These are phyloP conservation scores for Mortierella hygrophila DNA, from an alignment of 192 early-diverging fungal genomes.

Conservation along the genomic window DNA sequence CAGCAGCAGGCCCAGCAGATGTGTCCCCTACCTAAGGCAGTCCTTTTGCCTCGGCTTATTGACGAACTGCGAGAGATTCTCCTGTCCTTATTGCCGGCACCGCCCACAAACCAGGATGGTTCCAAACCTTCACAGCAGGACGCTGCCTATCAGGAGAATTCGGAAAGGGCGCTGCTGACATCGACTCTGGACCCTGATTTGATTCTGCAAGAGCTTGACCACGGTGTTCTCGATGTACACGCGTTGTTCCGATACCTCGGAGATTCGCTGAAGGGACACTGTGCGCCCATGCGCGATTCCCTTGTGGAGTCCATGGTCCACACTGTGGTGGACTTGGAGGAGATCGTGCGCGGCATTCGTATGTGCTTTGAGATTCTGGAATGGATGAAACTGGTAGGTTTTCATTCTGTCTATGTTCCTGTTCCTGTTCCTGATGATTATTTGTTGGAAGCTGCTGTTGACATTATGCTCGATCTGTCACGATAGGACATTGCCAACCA, in stretches of 20 bases:
- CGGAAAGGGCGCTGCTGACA: constrained; percentile 55
- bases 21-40: constrained; percentile 40
- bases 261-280: constrained; percentile 72
- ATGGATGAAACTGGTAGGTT: constrained; percentile 60
- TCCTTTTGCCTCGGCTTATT: constrained; percentile 55
- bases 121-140: constrained; percentile 50
- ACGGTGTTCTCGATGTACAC: constrained; percentile 74
- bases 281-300: constrained; percentile 75
- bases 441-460: not conserved
- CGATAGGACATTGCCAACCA: constrained; percentile 60
- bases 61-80: constrained; percentile 84
- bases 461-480: not conserved
- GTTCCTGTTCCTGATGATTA: not conserved
- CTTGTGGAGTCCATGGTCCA: constrained; percentile 73
- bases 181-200: constrained; percentile 70
- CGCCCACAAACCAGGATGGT: constrained; percentile 3
- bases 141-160: constrained; percentile 53
- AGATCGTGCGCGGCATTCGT: constrained; percentile 73
- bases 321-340: constrained; percentile 66
- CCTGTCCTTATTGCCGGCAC: constrained; percentile 63
- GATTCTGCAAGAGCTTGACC: constrained; percentile 73
- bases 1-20: constrained; percentile 44
- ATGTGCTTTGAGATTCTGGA: constrained; percentile 85
- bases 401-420: not conserved
- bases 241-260: constrained; percentile 71